Base-by-base conservation (phyloP, 1,139 yeast genomes). In the Zygoascus sp. region DNA sequence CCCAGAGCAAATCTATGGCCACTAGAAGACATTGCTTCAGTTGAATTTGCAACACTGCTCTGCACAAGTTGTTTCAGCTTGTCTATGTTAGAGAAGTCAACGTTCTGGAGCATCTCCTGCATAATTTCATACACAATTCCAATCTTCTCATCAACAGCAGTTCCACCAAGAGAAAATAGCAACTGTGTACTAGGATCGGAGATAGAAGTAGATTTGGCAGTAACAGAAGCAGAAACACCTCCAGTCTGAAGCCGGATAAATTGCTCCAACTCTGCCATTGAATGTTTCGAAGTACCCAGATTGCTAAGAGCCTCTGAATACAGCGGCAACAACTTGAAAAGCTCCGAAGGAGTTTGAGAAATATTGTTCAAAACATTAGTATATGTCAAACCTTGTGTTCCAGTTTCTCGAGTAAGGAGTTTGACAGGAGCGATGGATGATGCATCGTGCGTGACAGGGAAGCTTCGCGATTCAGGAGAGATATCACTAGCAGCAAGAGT, bases 1-100 rank as follows among this genome's bases (percentile, higher is more conserved):
- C 81, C 74, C 55, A 81, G 76, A 1, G 97, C 96, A 66, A 76
- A 90, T 1, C 83, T 73, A 61, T 92, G 97, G 0, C 99, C 99
- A 44, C 84, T 73, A 52, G 90, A 95, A 5, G 96, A 92, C 45
- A 89, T 77, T 9, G 76, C 72, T 57, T 89, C 81, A 56, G 89
- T 71, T 58, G 86, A 88, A 58, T 88, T 90, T 38, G 90, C 84
- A 0, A 87, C 84, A 61, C 83, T 66, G 45, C 82, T 77, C 57
- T 83, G 85, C 40, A 94, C 79, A 54, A 92, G 70, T 1, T 87
- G 80, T 52, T 79, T 73, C 50, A 92, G 71, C 59, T 90, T 92
- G 45, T 82, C 83, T 47, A 80, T 70, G 43, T 85, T 84, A 17
- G 70, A 71, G 57, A 88, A 83, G 54, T 81, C 79, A 1, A 97